A percentile compares a stretch with the other conserved stretches of the same genome.
phyloP scores from a whole-genome alignment of 257 asterid genomes.

The Knoxia roxburghii region DNA sequence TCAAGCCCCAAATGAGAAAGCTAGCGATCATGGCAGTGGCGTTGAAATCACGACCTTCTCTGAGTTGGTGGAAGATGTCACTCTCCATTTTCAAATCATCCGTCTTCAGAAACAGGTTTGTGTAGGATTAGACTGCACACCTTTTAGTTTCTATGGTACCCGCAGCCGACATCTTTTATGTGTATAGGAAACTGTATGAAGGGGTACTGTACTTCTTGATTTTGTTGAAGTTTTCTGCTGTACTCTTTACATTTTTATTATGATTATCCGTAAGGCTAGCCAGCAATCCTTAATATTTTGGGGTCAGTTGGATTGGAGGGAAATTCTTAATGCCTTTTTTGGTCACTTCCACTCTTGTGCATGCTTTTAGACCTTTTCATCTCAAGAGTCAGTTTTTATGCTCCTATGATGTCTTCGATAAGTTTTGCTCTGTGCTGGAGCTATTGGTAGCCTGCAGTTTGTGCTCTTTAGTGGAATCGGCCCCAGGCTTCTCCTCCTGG shows the following conservation, averaged over 20 bases:
- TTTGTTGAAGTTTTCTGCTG: not conserved
- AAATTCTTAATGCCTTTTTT: not conserved
- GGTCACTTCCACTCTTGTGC: not conserved
- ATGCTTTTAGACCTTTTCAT: not conserved
- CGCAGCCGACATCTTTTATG: not conserved
- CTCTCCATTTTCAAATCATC: slow-evolving; percentile 73
- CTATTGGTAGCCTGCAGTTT: no score
- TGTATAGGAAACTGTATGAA: not conserved
- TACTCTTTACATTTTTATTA: no score
- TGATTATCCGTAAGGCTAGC: not conserved
- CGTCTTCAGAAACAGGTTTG: slow-evolving; percentile 78
- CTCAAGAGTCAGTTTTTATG: not conserved
- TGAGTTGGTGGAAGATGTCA: slow-evolving; percentile 48
- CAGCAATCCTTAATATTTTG: no score
- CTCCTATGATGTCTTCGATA: no score
- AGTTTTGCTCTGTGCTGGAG: no score
- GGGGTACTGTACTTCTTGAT: not conserved
- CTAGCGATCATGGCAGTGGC: slow-evolving; percentile 13
- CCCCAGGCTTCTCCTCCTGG: no score
- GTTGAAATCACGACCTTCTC: slow-evolving; percentile 68
- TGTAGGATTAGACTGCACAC: not conserved
- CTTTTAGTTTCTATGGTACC: not conserved
- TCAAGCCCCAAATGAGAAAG: not conserved
- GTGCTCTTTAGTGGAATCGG: no score
- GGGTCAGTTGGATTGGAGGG: no score